Conservation (phyloP, 1,139 yeast species). For the Pichia kudriavzevii region DNA sequence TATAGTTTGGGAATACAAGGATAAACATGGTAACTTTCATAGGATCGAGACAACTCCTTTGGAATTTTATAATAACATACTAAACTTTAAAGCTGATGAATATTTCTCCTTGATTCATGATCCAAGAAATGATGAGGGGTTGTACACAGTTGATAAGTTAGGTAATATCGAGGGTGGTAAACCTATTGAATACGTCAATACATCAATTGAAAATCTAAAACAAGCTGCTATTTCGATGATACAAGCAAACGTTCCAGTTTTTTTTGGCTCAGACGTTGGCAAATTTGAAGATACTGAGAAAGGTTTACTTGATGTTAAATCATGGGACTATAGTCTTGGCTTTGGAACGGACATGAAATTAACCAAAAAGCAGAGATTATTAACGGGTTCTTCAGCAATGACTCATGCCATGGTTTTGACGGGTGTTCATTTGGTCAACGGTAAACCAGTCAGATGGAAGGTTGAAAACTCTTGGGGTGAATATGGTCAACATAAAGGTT, state of each 20-base stretch:
- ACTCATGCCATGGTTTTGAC: constrained; percentile 66
- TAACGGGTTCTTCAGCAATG: constrained; percentile 53
- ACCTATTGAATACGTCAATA: constrained; percentile 56
- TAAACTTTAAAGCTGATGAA: constrained; percentile 38
- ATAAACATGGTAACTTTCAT: constrained; percentile 46
- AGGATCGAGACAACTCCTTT: constrained; percentile 42
- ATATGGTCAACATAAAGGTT: constrained; percentile 52
- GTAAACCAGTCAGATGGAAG: constrained; percentile 57
- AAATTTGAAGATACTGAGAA: constrained; percentile 40
- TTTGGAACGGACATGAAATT: constrained; percentile 45
- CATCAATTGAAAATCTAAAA: constrained; percentile 42
- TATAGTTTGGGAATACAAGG: constrained; percentile 54
- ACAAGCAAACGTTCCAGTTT: constrained; percentile 55
- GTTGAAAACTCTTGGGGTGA: constrained; percentile 69
- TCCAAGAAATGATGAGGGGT: constrained; percentile 49
- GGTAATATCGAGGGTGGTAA: constrained; percentile 57
- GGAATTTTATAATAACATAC: constrained; percentile 42
- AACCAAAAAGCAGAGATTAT: constrained; percentile 46
- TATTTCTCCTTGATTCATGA: constrained; percentile 56
- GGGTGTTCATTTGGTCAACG: constrained; percentile 47
- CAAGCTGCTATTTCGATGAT: constrained; percentile 50
- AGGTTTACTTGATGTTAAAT: constrained; percentile 49
- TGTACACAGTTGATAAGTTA: constrained; percentile 56
- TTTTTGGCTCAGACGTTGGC: constrained; percentile 66
- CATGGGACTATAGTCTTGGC: constrained; percentile 50